These are phyloP conservation scores for Xylaria multiplex DNA, from an alignment of 2,329 filamentous ascomycete genomes.

Conservation along the genomic window DNA sequence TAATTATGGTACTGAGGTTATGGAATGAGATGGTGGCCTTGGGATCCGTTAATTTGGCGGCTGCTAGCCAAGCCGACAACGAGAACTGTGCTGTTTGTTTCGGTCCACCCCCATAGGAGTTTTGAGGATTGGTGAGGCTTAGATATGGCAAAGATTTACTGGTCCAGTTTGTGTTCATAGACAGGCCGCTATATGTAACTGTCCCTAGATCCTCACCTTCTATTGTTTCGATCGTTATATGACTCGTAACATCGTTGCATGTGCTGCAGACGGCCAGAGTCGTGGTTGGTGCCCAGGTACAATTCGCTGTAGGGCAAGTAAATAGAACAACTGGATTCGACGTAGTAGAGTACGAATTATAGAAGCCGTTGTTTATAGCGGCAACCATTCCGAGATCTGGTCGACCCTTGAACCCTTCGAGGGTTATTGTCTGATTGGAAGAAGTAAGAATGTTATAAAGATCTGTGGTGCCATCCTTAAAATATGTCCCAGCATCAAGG, in stretches of 20 bases:
- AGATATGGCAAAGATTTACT: background rate
- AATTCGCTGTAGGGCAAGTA: conserved; percentile 41
- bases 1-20: conserved; percentile 19
- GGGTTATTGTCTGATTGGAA: no score
- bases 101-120: no score
- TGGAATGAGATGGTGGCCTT: conserved; percentile 13
- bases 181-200: no score
- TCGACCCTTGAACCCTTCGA: background rate
- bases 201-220: no score
- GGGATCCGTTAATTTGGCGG: no score
- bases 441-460: no score
- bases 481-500: conserved; percentile 5
- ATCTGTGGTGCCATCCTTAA: no score
- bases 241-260: conserved; percentile 37
- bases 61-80: no score
- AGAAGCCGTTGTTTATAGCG: background rate
- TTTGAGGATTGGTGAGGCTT: background rate
- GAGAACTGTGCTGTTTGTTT: no score
- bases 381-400: conserved; percentile 12
- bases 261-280: conserved; percentile 39
- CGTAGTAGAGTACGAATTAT: background rate
- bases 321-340: conserved; percentile 23
- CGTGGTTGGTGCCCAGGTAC: conserved; percentile 40
- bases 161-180: background rate
- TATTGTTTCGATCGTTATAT: background rate